Percentiles rank a stretch among this genome's conserved stretches.
These are phyloP conservation scores for Pelargonium myrrhifolium DNA, from an alignment of 441 rosid genomes.

Conservation along the genomic window DNA sequence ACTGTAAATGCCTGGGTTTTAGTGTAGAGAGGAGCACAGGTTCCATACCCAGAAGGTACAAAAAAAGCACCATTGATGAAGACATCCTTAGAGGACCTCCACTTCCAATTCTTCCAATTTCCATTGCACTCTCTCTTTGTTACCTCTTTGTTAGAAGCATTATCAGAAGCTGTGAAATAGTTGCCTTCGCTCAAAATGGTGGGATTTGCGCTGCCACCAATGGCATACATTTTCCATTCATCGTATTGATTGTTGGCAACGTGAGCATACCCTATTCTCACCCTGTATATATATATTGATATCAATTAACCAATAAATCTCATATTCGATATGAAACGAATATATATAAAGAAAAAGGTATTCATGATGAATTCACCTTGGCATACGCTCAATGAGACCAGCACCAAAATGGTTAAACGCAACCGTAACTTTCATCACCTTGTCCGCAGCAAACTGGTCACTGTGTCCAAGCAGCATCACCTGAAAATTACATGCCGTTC, in stretches of 20 bases:
- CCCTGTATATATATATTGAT: slow-evolving; percentile 28
- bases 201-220: slow-evolving; percentile 63
- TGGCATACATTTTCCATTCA: slow-evolving; percentile 57
- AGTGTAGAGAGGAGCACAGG: slow-evolving; percentile 35
- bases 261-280: slow-evolving; percentile 53
- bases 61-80: slow-evolving; percentile 57
- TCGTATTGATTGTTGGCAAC: slow-evolving; percentile 58
- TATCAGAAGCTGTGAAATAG: slow-evolving; percentile 43
- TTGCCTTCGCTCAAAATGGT: slow-evolving; percentile 67
- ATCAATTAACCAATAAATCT: neutral
- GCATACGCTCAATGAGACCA: slow-evolving; percentile 74
- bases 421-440: slow-evolving; percentile 58
- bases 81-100: slow-evolving; percentile 52
- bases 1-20: slow-evolving; percentile 34
- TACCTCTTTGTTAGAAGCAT: slow-evolving; percentile 35
- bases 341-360: neutral
- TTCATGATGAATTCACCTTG: slow-evolving; percentile 35
- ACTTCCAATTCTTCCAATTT: slow-evolving; percentile 42
- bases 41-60: slow-evolving; percentile 50
- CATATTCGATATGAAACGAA: no score
- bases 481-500: slow-evolving; percentile 22
- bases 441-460: slow-evolving; percentile 44
- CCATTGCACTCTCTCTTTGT: slow-evolving; percentile 44
- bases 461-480: slow-evolving; percentile 71
- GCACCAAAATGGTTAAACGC: slow-evolving; percentile 62